Conservation (phyloP, 768 basidiomycete genomes). For the Podaxis sp. region DNA sequence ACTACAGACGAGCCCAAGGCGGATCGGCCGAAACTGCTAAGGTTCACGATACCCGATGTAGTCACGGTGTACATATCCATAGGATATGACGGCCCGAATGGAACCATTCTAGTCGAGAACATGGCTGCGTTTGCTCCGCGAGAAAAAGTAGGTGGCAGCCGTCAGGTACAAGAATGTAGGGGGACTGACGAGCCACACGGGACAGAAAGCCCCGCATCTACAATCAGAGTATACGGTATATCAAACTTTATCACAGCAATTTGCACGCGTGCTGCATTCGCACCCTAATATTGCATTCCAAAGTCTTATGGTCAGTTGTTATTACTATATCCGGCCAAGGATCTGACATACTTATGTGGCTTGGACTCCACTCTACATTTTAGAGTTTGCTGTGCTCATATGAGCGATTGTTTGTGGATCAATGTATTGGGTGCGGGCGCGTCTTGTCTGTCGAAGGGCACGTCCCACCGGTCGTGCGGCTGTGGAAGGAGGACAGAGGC, state of each 20-base stretch:
- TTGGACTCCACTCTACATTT: neutral
- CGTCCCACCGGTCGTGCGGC: slow-evolving; percentile 67
- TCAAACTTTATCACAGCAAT: slow-evolving; percentile 64
- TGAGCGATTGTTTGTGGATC: slow-evolving; percentile 58
- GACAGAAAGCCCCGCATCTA: slow-evolving; percentile 65
- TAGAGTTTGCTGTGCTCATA: slow-evolving; percentile 59
- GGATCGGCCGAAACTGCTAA: slow-evolving; percentile 43
- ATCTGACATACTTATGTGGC: neutral
- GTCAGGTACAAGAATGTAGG: slow-evolving; percentile 5
- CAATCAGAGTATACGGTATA: slow-evolving; percentile 69
- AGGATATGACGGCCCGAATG: slow-evolving; percentile 32
- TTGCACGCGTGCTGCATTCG: slow-evolving; percentile 57
- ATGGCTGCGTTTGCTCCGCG: slow-evolving; percentile 72
- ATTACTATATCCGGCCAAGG: neutral
- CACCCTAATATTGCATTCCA: slow-evolving; percentile 15
- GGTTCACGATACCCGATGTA: slow-evolving; percentile 65
- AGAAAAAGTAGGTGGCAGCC: slow-evolving; percentile 51
- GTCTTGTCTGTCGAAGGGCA: slow-evolving; percentile 71
- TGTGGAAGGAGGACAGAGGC: slow-evolving; percentile 41
- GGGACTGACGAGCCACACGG: slow-evolving; percentile 1
- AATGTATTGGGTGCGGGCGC: slow-evolving; percentile 60
- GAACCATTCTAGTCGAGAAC: slow-evolving; percentile 54
- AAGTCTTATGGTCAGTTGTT: slow-evolving; percentile 10
- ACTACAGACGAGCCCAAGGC: slow-evolving; percentile 23
- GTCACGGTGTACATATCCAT: slow-evolving; percentile 64